Evolutionary conservation across 2,329 filamentous ascomycete genomes (phyloP).

Genomic region (Paraphaeosphaeria sporulosa): DNA sequence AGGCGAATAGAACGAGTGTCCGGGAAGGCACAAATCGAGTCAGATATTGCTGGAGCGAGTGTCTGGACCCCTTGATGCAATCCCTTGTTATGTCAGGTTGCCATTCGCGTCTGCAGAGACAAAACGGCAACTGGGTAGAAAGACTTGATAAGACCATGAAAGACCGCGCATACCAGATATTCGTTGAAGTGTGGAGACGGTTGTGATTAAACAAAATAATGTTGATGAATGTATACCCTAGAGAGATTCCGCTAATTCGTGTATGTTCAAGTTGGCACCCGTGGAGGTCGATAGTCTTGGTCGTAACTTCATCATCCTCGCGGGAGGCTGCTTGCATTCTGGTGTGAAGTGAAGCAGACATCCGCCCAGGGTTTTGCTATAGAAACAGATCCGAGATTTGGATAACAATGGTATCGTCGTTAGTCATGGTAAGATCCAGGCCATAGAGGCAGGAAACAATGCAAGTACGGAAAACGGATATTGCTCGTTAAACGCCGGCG

Average conservation of each 20-base stretch:
- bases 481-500: conserved; percentile 46
- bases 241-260: conserved; percentile 28
- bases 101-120: background rate
- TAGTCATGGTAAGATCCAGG: conserved; percentile 41
- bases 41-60: conserved; percentile 3
- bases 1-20: conserved; percentile 9
- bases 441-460: conserved; percentile 37
- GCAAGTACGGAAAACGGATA: conserved; percentile 34
- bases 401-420: conserved; percentile 48
- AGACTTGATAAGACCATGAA: conserved; percentile 13
- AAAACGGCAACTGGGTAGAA: conserved; percentile 8
- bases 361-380: conserved; percentile 42
- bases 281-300: conserved; percentile 49
- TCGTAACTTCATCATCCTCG: conserved; percentile 48
- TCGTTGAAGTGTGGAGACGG: conserved; percentile 22
- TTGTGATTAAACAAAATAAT: conserved; percentile 29
- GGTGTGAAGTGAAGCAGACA: conserved; percentile 26
- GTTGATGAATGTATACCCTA: conserved; percentile 14
- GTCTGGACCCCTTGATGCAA: background rate
- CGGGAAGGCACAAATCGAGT: conserved; percentile 6
- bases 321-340: conserved; percentile 37
- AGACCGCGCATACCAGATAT: conserved; percentile 47
- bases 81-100: background rate
- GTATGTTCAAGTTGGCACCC: conserved; percentile 48
- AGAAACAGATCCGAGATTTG: conserved; percentile 37